phyloP scores from a whole-genome alignment of 2,329 filamentous ascomycete species.

The Venturia carpophila region DNA sequence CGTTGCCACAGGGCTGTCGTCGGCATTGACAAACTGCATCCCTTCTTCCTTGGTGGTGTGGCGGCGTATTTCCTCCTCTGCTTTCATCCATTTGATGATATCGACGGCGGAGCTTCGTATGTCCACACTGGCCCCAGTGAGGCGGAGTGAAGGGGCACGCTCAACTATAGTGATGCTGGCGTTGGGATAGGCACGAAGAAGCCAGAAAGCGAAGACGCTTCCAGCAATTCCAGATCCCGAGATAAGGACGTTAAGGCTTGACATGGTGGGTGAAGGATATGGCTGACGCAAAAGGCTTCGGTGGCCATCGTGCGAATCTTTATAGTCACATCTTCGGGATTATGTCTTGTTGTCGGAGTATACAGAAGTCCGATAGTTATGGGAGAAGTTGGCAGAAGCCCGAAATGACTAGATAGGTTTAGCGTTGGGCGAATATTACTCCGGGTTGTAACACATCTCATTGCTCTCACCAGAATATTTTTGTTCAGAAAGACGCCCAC shows the following conservation, averaged over 20 bases:
- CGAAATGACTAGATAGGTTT: background rate
- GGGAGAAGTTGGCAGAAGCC: background rate
- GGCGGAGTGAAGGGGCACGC: constrained; percentile 35
- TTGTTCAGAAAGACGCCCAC: too few relatives aligned
- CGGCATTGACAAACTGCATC: constrained; percentile 38
- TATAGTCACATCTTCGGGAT: background rate
- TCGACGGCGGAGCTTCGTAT: constrained; percentile 45
- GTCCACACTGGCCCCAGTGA: constrained; percentile 47
- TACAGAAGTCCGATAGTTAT: background rate
- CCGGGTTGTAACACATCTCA: too few relatives aligned
- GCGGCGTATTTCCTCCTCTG: constrained; percentile 36
- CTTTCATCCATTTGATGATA: constrained; percentile 45
- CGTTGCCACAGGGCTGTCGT: constrained; percentile 16
- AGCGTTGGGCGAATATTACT: background rate
- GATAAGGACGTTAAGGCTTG: constrained; percentile 21
- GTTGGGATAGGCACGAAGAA: constrained; percentile 8
- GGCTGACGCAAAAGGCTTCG: background rate
- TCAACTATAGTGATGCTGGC: constrained; percentile 36
- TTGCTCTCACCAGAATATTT: too few relatives aligned
- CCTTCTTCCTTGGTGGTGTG: constrained; percentile 43
- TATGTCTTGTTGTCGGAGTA: background rate
- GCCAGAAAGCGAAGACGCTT: constrained; percentile 14
- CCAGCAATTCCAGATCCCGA: constrained; percentile 17
- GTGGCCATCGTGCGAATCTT: background rate
- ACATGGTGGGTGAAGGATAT: background rate